Percentiles rank a stretch among this genome's conserved stretches.
phyloP scores from a whole-genome alignment of 2,329 filamentous ascomycete species.

The Talaromyces sp. region DNA sequence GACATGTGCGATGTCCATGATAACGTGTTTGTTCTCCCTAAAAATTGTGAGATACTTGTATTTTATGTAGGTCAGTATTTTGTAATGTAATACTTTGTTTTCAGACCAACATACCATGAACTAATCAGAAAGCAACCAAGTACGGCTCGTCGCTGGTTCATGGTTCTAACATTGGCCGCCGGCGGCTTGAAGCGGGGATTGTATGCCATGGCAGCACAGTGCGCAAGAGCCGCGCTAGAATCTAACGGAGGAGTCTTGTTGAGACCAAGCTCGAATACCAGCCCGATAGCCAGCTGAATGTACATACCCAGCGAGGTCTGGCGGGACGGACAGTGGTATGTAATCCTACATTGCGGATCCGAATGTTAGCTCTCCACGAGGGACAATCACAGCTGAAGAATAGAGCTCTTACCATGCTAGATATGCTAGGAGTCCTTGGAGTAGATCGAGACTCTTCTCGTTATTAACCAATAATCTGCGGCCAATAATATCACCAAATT shows the following conservation, averaged over 20 bases:
- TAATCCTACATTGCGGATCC: conserved; percentile 9
- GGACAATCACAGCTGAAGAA: neutral
- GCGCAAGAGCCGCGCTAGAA: neutral
- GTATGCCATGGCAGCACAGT: neutral
- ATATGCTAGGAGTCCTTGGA: conserved; percentile 47
- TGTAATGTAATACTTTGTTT: neutral
- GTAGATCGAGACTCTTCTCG: conserved; percentile 48
- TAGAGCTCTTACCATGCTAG: conserved; percentile 39
- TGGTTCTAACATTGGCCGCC: conserved; percentile 24
- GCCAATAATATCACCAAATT: conserved; percentile 41
- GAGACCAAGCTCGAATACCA: conserved; percentile 12
- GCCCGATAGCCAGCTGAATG: conserved; percentile 14
- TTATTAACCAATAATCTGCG: conserved; percentile 43
- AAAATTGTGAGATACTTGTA: conserved; percentile 30
- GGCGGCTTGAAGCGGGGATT: conserved; percentile 8
- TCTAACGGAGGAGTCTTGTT: conserved; percentile 11
- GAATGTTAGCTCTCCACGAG: neutral
- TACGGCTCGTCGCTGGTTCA: conserved; percentile 46
- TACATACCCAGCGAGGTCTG: conserved; percentile 8
- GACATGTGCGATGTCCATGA: conserved; percentile 55
- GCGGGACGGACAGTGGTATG: neutral
- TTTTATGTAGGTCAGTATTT: conserved; percentile 15
- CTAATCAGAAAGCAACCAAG: conserved; percentile 43
- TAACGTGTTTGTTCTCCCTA: conserved; percentile 46
- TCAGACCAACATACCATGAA: conserved; percentile 22